phyloP scores from a whole-genome alignment of 2,329 filamentous ascomycete genomes.

The Colletotrichum sp. region DNA sequence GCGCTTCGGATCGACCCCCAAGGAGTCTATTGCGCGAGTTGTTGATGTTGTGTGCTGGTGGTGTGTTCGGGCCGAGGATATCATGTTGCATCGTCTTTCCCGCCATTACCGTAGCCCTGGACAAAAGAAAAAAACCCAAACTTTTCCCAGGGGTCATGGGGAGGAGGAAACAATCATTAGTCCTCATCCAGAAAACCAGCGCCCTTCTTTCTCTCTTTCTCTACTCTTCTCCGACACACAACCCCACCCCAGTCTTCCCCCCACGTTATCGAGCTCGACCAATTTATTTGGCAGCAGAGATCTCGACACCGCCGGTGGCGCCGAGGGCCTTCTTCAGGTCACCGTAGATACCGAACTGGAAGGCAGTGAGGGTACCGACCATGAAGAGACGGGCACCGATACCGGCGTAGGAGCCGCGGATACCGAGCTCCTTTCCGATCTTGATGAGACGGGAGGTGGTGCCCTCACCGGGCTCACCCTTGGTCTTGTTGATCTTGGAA shows the following conservation, averaged over 20 bases:
- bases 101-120: constrained; percentile 6
- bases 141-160: background rate
- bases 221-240: background rate
- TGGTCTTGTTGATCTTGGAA: constrained; percentile 95
- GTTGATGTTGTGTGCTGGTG: background rate
- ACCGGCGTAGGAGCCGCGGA: constrained; percentile 80
- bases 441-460: constrained; percentile 82
- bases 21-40: constrained; percentile 6
- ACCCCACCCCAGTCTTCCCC: background rate
- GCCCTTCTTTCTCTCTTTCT: background rate
- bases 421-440: constrained; percentile 85
- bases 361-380: constrained; percentile 76
- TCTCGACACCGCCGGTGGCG: constrained; percentile 79
- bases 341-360: constrained; percentile 91
- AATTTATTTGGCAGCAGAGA: constrained; percentile 49
- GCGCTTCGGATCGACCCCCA: background rate
- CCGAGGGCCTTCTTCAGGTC: constrained; percentile 65
- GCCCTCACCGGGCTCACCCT: constrained; percentile 84
- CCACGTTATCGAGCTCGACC: background rate
- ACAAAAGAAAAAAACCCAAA: constrained; percentile 1
- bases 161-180: background rate
- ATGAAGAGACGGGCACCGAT: constrained; percentile 73
- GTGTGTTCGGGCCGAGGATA: constrained; percentile 7
- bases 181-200: constrained; percentile 10
- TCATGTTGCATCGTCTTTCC: constrained; percentile 11